Conservation (phyloP, 192 early-diverging fungal genomes). For the Coemansia sp. region DNA sequence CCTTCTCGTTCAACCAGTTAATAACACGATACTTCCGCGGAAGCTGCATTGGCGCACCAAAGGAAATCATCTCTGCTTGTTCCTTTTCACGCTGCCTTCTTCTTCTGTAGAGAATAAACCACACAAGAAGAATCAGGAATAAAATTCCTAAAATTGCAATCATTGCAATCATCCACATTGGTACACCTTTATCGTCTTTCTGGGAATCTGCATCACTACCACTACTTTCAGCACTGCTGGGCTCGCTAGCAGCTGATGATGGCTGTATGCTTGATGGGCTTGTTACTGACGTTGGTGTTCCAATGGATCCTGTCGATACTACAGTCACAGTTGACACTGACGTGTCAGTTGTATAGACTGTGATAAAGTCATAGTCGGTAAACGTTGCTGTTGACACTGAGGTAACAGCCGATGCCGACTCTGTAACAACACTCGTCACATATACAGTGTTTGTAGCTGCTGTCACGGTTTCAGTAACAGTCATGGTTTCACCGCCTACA, state of each 20-base stretch:
- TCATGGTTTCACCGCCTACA: background rate
- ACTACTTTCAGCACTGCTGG: background rate
- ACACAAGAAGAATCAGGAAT: background rate
- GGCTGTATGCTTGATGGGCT: background rate
- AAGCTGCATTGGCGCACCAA: constrained; percentile 3
- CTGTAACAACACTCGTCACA: background rate
- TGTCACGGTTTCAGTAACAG: constrained; percentile 4
- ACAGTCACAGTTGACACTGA: background rate
- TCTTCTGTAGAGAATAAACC: background rate
- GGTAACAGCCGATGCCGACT: background rate
- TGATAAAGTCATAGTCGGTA: background rate
- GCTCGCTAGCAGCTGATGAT: background rate
- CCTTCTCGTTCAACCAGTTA: background rate
- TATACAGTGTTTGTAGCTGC: constrained; percentile 1
- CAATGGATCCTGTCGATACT: background rate
- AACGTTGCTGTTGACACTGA: background rate
- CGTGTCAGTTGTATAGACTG: background rate
- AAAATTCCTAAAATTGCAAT: background rate
- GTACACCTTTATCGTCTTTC: background rate
- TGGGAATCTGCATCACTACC: background rate
- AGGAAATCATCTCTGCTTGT: background rate
- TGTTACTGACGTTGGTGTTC: background rate
- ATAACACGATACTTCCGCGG: background rate
- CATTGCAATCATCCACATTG: background rate
- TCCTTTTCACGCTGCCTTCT: background rate